Conservation (phyloP, 495 filamentous ascomycete species). For the Xylaria castorea region DNA sequence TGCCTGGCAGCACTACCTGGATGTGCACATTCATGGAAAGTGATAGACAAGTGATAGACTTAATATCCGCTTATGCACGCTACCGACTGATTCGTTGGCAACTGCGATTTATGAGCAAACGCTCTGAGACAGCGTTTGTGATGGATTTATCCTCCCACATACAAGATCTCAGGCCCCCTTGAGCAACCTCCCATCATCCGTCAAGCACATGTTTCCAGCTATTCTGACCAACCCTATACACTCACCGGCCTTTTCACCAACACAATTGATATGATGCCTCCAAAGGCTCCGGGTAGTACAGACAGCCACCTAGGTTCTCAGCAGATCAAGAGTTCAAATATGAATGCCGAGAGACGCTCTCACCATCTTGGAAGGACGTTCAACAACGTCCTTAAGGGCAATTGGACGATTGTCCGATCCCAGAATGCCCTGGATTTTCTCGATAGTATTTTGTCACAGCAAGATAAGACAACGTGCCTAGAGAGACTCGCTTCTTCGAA, state of each 20-base stretch:
- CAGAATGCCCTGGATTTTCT: constrained; percentile 63
- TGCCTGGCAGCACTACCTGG: background rate
- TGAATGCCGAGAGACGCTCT: background rate
- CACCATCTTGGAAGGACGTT: background rate
- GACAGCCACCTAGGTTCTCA: background rate
- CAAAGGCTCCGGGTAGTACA: background rate
- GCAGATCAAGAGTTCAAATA: background rate
- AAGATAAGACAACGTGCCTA: constrained; percentile 56
- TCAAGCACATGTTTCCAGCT: background rate
- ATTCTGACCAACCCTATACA: background rate
- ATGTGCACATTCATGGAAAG: constrained; percentile 4
- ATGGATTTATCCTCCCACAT: background rate
- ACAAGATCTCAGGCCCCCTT: background rate
- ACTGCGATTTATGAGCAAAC: background rate
- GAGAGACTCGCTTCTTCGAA: constrained; percentile 61
- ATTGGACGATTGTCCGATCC: constrained; percentile 30
- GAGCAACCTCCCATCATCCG: background rate
- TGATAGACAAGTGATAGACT: no score
- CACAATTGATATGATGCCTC: background rate
- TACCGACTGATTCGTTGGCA: constrained; percentile 7
- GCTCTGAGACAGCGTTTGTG: background rate
- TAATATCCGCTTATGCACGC: background rate
- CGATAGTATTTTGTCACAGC: constrained; percentile 62
- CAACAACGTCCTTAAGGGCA: background rate
- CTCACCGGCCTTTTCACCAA: background rate